Conservation (phyloP, 2,329 filamentous ascomycete genomes). For the Botrytis pseudocinerea region DNA sequence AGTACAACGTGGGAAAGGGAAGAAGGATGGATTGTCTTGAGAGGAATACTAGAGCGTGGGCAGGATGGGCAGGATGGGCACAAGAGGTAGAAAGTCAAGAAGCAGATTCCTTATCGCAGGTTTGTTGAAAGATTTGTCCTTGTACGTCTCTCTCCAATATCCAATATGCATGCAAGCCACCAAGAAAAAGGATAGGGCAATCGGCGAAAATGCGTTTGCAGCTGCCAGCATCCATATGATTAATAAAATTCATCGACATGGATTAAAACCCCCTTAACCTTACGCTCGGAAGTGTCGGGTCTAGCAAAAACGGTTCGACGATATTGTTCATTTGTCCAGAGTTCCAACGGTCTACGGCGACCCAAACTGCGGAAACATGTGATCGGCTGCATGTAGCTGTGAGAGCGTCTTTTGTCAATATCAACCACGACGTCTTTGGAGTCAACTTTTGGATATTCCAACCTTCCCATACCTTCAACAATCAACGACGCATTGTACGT, state of each 20-base stretch:
- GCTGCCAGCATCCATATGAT: not conserved
- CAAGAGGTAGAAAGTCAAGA: not conserved
- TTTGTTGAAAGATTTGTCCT: not conserved
- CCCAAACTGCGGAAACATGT: not conserved
- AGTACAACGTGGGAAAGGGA: not conserved
- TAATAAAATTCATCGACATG: slow-evolving; percentile 1
- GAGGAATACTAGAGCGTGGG: not conserved
- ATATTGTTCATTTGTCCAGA: no score
- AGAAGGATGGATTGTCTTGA: not conserved
- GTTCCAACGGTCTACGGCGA: not conserved
- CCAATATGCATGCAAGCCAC: no score
- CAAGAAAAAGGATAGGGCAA: no score
- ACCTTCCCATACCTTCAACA: not conserved
- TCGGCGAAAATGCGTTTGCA: not conserved
- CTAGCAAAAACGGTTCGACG: not conserved
- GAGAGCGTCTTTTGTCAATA: not conserved
- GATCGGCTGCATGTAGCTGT: not conserved
- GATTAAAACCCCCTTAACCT: not conserved
- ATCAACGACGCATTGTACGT: not conserved
- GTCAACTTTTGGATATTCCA: not conserved
- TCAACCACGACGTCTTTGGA: not conserved
- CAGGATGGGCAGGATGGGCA: not conserved
- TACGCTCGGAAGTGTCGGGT: not conserved
- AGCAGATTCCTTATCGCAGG: slow-evolving; percentile 11
- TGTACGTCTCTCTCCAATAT: no score